Base-by-base conservation (phyloP, 163 green algal species). In the Scenedesmus sp. region DNA sequence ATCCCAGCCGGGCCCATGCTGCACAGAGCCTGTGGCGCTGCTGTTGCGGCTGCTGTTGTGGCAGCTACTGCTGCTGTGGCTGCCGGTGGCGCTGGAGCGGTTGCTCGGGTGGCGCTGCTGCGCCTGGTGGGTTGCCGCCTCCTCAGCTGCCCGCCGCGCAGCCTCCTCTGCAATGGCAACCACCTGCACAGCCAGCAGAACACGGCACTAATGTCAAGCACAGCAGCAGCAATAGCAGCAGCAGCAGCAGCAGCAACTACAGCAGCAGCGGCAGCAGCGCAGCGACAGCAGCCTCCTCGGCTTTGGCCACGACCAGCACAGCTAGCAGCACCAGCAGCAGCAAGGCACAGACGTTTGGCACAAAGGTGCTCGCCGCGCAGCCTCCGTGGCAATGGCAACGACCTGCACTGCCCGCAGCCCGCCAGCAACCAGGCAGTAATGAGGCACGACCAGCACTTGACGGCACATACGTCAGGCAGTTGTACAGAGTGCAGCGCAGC, bases 141-240 rank as follows among this genome's bases (percentile, higher is more conserved):
- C 86, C 15, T 90, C 70, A 76, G 86, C 86, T 74, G 86, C 86
- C 26, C 76, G 76, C 26, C 88, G 57, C 4, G 88, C 55, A n/a
- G 88, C 88, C 12, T 91, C 76, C 46, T 91, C 88, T 10, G 88
- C 88, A 26, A 91, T 91, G 67, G 60, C 20, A 4, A 87, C 55
- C 9, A 91, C 88, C 84, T 88, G 84, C 52, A 26, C 15, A 15
- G 79, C 23, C 7, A 34, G 13, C n/a, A 4, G 15, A 18, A 5
- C 0, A 76, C 59, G 9, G 9, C 59, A 64, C 6, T 3, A 0
- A 13, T 20, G 4, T 9, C 66, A 34, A 8, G 16, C n/a, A 18
- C 66, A 76, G 66, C 66, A 34, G 66, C 66, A 76, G 15, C 66
- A 46, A 46, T 1, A 34, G 59, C 59, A 64, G 59, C 59, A 64